Base-by-base conservation (phyloP, 768 basidiomycete genomes). In the Lyophyllum semitale region DNA sequence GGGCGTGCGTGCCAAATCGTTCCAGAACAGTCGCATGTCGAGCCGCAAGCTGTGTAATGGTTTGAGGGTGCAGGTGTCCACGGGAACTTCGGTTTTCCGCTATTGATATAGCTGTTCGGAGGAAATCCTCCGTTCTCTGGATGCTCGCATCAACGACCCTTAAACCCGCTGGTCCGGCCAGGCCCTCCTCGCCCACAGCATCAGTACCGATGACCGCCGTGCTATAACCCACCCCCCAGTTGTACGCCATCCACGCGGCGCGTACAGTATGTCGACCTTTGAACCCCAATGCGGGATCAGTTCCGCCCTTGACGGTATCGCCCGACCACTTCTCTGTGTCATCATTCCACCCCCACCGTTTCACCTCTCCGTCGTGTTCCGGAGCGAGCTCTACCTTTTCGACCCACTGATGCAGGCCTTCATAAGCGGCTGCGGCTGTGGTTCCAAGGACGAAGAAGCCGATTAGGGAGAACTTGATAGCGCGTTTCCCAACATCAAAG, bases 231-330 rank as follows among this genome's bases (percentile, higher is more conserved):
- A 74, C 72, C 17, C 83, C 84, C 85, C 88, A 88, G 58, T 87
- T 74, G 54, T 82, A 77, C 0, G 83, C 82, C 71, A 87, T 84
- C 88, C 89, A 92, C 12, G 89, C 87, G 27, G 80, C 78, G 30
- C 89, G 84, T 0, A 88, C 70, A 38, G 80, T 77, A 65, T 87
- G 84, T 25, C 87, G 73, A 20, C 78, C 87, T 61, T 72, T 74
- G 64, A 81, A 77, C 2, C 88, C 85, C 8, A 91, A 71, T n/a
- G 72, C 80, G 4, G 85, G 78, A 66, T 91, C 88, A n/a, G 89
- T 91, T 44, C 89, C 90, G 5, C 85, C 86, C 29, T 25, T 73
- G 55, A 60, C 72, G 23, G 66, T 48, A 45, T 83, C 76, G 22
- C 79, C 84, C 8, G 84, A 75, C 89, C 88, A 91, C 48, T 74